Evolutionary conservation across 805 yeast species (phyloP).

Genomic region (Metschnikowia sp.): DNA sequence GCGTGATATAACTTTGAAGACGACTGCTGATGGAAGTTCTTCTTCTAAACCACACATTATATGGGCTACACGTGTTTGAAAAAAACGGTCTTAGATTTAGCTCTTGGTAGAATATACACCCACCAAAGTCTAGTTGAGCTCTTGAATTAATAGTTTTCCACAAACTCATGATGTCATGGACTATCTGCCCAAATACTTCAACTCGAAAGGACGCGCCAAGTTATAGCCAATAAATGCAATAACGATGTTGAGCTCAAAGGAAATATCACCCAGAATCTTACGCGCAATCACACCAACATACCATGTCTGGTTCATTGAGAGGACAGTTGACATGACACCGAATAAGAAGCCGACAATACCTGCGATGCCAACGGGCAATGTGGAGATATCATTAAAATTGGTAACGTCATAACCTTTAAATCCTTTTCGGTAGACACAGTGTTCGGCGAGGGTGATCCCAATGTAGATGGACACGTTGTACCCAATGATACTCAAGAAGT

Average conservation of each 20-base stretch:
- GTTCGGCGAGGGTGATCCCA: conserved; percentile 30
- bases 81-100: no score
- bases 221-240: conserved; percentile 29
- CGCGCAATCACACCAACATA: conserved; percentile 30
- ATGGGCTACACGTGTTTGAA: no score
- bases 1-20: no score
- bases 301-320: conserved; percentile 35
- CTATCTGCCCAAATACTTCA: conserved; percentile 21
- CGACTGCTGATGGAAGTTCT: no score
- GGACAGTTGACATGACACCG: conserved; percentile 32
- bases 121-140: no score
- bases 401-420: conserved; percentile 25
- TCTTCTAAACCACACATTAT: no score
- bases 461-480: conserved; percentile 33
- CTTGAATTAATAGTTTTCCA: no score
- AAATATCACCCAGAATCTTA: conserved; percentile 27
- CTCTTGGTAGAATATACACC: no score
- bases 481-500: conserved; percentile 31
- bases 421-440: conserved; percentile 26
- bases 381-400: conserved; percentile 21
- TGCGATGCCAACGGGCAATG: conserved; percentile 30
- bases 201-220: conserved; percentile 28
- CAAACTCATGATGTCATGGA: no score
- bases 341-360: conserved; percentile 27
- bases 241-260: conserved; percentile 28